Percentiles rank a stretch among this genome's conserved stretches.
Conservation (phyloP, 306 rosid genomes). For the Cicer judaicum region DNA sequence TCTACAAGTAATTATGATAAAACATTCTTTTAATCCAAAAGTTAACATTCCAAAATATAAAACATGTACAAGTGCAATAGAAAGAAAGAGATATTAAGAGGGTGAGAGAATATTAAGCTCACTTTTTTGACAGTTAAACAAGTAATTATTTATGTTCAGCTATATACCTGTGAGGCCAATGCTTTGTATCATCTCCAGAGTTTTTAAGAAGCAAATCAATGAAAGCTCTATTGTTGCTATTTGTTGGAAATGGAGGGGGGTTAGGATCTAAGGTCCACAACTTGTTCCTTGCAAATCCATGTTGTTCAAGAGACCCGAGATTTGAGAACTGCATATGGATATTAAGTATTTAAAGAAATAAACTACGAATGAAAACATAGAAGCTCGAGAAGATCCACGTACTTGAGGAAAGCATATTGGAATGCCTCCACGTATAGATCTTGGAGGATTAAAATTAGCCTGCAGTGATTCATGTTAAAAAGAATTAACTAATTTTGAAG, state of each 20-base stretch:
- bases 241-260: slow-evolving; percentile 69
- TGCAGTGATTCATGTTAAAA: slow-evolving; percentile 46
- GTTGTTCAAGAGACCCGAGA: slow-evolving; percentile 65
- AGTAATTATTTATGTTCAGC: slow-evolving; percentile 4
- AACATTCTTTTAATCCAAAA: slow-evolving; percentile 12
- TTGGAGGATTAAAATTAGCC: slow-evolving; percentile 74
- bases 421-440: slow-evolving; percentile 82
- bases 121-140: neutral
- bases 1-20: slow-evolving; percentile 46
- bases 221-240: slow-evolving; percentile 54
- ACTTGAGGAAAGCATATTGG: slow-evolving; percentile 85
- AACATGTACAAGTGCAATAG: neutral
- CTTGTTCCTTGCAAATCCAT: slow-evolving; percentile 83
- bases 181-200: slow-evolving; percentile 65
- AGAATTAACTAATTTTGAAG: neutral
- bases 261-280: slow-evolving; percentile 75
- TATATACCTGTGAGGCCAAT: slow-evolving; percentile 75
- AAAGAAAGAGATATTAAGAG: neutral
- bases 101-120: slow-evolving; percentile 14
- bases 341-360: slow-evolving; percentile 10
- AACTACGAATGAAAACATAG: neutral
- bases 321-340: slow-evolving; percentile 57
- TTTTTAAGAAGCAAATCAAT: slow-evolving; percentile 69
- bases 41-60: slow-evolving; percentile 1
- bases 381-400: slow-evolving; percentile 43